Evolutionary conservation across 2,329 filamentous ascomycete genomes (phyloP).

Genomic region (Penicillium sp.): DNA sequence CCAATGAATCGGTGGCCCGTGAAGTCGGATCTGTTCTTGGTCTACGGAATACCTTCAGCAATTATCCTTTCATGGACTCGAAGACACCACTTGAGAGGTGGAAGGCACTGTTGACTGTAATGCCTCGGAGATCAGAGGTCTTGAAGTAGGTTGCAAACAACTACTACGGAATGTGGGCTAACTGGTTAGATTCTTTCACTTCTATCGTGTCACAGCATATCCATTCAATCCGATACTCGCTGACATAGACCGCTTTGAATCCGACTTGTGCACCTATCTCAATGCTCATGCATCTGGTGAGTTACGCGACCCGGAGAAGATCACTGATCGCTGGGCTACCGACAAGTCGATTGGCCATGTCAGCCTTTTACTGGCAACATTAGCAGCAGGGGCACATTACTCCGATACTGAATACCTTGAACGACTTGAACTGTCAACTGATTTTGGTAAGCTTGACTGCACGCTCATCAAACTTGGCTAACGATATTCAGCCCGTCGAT

Average conservation of each 20-base stretch:
- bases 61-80: constrained; percentile 32
- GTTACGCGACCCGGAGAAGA: constrained; percentile 16
- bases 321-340: constrained; percentile 25
- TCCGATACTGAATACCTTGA: constrained; percentile 29
- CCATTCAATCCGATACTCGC: constrained; percentile 34
- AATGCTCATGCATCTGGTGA: constrained; percentile 26
- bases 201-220: constrained; percentile 28
- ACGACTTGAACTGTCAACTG: constrained; percentile 25
- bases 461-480: background rate
- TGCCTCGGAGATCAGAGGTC: constrained; percentile 27
- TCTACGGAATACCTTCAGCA: constrained; percentile 31
- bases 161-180: background rate
- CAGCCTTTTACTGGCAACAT: constrained; percentile 29
- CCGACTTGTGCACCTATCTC: constrained; percentile 31
- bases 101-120: constrained; percentile 22
- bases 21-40: constrained; percentile 33
- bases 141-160: constrained; percentile 22
- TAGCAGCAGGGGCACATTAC: constrained; percentile 33
- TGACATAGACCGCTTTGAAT: constrained; percentile 32
- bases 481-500: constrained; percentile 24
- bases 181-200: constrained; percentile 31
- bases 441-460: constrained; percentile 25
- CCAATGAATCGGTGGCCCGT: constrained; percentile 26
- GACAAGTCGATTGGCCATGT: constrained; percentile 29
- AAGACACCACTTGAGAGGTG: constrained; percentile 28